These are phyloP conservation scores for Pistacia integerrima DNA, from an alignment of 345 rosid species.

Conservation along the genomic window DNA sequence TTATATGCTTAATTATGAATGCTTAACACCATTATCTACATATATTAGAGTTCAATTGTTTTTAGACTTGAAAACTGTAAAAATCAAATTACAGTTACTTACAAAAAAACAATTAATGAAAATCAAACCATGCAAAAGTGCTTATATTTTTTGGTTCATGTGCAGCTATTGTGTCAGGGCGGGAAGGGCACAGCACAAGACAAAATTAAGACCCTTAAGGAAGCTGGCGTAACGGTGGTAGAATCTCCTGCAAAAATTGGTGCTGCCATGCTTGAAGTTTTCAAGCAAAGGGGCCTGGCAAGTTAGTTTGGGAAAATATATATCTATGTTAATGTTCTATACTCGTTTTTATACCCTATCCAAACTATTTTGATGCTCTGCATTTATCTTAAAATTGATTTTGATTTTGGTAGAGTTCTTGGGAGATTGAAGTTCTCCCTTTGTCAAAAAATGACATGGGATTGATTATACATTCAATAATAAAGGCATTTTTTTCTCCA, in stretches of 20 bases:
- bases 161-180: constrained; percentile 91
- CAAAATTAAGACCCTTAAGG: constrained; percentile 78
- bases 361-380: neutral
- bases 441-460: neutral
- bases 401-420: constrained; percentile 5
- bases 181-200: constrained; percentile 98
- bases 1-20: neutral
- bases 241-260: constrained; percentile 97
- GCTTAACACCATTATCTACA: neutral
- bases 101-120: neutral
- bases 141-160: neutral
- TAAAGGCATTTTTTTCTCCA: neutral
- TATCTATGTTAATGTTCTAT: neutral
- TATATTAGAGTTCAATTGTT: neutral
- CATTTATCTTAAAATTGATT: constrained; percentile 9
- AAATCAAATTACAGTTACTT: too few species aligned
- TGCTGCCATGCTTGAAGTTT: constrained; percentile 68
- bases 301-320: constrained; percentile 15
- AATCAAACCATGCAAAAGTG: neutral
- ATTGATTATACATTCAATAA: constrained; percentile 4
- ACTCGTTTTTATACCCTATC: neutral
- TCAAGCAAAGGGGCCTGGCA: constrained; percentile 75
- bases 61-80: too few species aligned
- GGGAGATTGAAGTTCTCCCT: constrained; percentile 4
- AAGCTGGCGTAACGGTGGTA: constrained; percentile 89